Conservation (phyloP, 805 yeast species). For the Yarrowia sp. region DNA sequence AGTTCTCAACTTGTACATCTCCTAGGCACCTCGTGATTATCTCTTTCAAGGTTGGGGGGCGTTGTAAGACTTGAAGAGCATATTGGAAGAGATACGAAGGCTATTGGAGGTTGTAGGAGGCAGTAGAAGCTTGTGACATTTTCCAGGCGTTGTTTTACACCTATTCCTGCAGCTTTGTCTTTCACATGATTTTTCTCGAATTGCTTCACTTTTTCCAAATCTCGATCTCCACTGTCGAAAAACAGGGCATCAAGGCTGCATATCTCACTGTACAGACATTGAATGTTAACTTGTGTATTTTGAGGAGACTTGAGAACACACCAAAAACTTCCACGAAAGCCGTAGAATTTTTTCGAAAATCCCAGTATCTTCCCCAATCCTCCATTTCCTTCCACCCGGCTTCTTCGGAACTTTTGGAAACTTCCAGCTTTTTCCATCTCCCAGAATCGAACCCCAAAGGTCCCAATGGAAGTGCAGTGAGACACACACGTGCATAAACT, state of each 20-base stretch:
- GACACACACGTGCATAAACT: slow-evolving; percentile 2
- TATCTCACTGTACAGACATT: not conserved
- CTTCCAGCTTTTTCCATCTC: slow-evolving; percentile 10
- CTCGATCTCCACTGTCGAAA: too few species aligned
- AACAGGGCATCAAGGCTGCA: slow-evolving; percentile 14
- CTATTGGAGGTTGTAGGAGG: too few species aligned
- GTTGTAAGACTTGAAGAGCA: too few species aligned
- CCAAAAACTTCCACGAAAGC: not conserved
- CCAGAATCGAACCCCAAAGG: slow-evolving; percentile 2
- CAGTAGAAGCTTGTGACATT: too few species aligned
- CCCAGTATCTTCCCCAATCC: not conserved
- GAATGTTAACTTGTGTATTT: not conserved
- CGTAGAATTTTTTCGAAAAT: not conserved
- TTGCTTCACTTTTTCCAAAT: too few species aligned
- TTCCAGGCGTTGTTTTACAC: too few species aligned
- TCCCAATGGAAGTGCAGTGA: slow-evolving; percentile 22
- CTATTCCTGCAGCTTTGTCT: too few species aligned
- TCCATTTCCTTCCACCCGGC: not conserved
- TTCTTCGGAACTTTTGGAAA: slow-evolving; percentile 1
- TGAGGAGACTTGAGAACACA: not conserved
- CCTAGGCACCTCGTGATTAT: too few species aligned
- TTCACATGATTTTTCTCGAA: too few species aligned
- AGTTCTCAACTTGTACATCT: too few species aligned
- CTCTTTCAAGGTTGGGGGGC: too few species aligned
- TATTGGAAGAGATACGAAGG: too few species aligned